Conservation (phyloP, 108 stramenopile species). For the Fragilaria crotonensis region DNA sequence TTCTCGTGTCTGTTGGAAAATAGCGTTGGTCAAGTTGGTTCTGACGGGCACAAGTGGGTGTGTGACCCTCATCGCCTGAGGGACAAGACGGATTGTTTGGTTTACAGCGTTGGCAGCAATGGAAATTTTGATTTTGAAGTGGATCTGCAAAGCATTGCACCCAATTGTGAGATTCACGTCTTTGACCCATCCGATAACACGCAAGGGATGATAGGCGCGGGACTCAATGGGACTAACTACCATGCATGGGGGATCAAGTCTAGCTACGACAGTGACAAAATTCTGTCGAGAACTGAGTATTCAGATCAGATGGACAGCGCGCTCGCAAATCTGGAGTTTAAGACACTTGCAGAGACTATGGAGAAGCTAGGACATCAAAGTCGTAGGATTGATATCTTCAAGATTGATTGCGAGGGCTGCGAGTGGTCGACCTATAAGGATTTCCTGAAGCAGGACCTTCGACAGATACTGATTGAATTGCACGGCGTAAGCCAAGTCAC, state of each 20-base stretch:
- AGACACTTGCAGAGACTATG: constrained; percentile 20
- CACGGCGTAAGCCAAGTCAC: constrained; percentile 21
- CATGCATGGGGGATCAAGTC: constrained; percentile 33
- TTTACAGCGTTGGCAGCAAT: constrained; percentile 48
- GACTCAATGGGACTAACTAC: constrained; percentile 9
- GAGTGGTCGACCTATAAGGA: constrained; percentile 25
- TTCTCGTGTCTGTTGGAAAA: no score
- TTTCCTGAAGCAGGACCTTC: constrained; percentile 18
- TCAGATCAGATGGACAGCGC: background rate
- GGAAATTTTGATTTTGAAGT: constrained; percentile 43
- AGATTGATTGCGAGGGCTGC: no score
- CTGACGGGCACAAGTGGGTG: no score
- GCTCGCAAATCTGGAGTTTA: constrained; percentile 4
- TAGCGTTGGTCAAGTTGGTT: no score
- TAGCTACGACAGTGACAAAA: background rate
- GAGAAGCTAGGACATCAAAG: constrained; percentile 19
- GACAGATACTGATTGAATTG: constrained; percentile 44
- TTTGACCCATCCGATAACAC: no score
- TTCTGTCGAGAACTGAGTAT: no score
- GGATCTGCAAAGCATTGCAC: no score
- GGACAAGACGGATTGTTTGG: no score
- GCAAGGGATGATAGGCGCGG: no score
- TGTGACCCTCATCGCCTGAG: no score
- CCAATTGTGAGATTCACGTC: no score
- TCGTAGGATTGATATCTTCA: constrained; percentile 23